Conservation (phyloP, 108 stramenopile species). For the Phaeodactylum tricornutum region DNA sequence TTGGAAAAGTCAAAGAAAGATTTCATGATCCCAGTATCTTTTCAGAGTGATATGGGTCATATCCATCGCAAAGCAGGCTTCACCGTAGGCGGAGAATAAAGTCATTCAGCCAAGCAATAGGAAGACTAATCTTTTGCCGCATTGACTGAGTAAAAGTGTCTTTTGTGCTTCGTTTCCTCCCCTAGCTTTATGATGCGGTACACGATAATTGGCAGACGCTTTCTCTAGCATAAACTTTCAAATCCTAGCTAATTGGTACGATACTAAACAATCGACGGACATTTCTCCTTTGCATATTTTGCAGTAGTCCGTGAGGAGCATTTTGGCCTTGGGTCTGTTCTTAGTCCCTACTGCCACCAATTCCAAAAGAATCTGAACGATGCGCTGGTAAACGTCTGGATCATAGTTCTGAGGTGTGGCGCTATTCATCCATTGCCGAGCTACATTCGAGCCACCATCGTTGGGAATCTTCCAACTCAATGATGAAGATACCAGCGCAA, state of each 20-base stretch:
- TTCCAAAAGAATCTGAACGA: constrained; percentile 22
- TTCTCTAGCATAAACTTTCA: too few species aligned
- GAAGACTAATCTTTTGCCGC: too few species aligned
- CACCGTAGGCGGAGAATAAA: constrained; percentile 51
- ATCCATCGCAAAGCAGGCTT: constrained; percentile 82
- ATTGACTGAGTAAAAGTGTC: too few species aligned
- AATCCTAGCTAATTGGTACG: too few species aligned
- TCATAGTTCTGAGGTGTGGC: not conserved
- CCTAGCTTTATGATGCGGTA: too few species aligned
- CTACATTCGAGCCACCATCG: constrained; percentile 9
- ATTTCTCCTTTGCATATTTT: constrained; percentile 43
- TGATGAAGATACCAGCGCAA: constrained; percentile 25
- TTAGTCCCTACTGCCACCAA: constrained; percentile 30
- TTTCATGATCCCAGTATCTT: constrained; percentile 82
- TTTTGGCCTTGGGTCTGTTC: constrained; percentile 36
- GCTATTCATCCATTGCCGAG: constrained; percentile 19
- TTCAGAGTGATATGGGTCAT: constrained; percentile 77
- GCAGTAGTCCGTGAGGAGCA: constrained; percentile 40
- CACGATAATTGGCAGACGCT: too few species aligned
- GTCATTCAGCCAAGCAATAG: too few species aligned
- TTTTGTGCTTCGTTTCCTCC: too few species aligned
- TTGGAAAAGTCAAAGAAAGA: constrained; percentile 30
- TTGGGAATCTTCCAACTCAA: constrained; percentile 2
- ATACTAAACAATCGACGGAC: constrained; percentile 22
- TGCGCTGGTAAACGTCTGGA: constrained; percentile 13